Conservation (phyloP, 2,329 filamentous ascomycete species). For the Pochonia chlamydosporia region DNA sequence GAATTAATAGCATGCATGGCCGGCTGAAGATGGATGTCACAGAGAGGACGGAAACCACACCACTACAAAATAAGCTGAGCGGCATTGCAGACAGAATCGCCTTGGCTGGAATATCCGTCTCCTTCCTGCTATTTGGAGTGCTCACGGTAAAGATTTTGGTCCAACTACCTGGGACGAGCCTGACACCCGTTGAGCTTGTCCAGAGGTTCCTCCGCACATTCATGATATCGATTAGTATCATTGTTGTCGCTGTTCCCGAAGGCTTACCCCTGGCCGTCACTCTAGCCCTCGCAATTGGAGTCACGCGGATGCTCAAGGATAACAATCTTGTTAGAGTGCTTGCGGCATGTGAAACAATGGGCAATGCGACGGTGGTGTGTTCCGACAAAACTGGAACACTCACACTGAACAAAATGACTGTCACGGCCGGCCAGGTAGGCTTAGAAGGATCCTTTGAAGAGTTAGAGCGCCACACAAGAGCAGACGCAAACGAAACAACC, state of each 20-base stretch:
- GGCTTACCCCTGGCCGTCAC: slow-evolving; percentile 63
- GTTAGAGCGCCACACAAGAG: neutral
- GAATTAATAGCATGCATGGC: slow-evolving; percentile 47
- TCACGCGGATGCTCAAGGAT: slow-evolving; percentile 63
- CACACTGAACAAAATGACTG: slow-evolving; percentile 23
- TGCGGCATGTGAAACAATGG: slow-evolving; percentile 66
- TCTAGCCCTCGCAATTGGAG: slow-evolving; percentile 61
- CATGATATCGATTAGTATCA: slow-evolving; percentile 59
- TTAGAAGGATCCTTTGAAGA: neutral
- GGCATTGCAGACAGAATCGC: slow-evolving; percentile 26
- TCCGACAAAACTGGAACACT: slow-evolving; percentile 51
- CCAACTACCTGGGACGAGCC: slow-evolving; percentile 45
- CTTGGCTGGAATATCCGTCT: slow-evolving; percentile 53
- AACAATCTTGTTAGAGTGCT: slow-evolving; percentile 64
- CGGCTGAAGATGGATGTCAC: slow-evolving; percentile 50
- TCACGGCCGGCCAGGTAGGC: slow-evolving; percentile 11
- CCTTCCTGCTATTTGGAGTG: slow-evolving; percentile 67
- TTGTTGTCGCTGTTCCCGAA: slow-evolving; percentile 63
- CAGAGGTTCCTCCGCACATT: slow-evolving; percentile 56
- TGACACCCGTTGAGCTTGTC: slow-evolving; percentile 48
- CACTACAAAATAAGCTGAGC: slow-evolving; percentile 48
- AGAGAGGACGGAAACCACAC: slow-evolving; percentile 46
- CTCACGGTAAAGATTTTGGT: slow-evolving; percentile 73
- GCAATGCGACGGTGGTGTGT: slow-evolving; percentile 68
- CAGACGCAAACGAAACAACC: too few relatives aligned